phyloP scores from a whole-genome alignment of 2,329 filamentous ascomycete species.

The Capronia coronata region DNA sequence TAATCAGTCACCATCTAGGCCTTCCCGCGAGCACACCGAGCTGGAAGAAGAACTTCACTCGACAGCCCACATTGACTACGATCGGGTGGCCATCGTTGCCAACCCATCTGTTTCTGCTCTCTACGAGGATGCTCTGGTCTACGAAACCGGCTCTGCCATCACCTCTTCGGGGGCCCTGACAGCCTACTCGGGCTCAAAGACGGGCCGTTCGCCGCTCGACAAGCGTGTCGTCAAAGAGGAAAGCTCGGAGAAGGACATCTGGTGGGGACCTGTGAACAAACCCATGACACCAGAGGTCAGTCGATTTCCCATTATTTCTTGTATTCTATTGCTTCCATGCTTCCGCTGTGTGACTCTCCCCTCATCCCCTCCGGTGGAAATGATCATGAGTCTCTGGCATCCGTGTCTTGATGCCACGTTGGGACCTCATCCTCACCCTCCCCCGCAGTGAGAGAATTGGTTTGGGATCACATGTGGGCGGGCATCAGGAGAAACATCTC shows the following conservation, averaged over 20 bases:
- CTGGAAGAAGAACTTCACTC: slow-evolving; percentile 97
- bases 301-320: slow-evolving; percentile 11
- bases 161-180: slow-evolving; percentile 91
- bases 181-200: slow-evolving; percentile 97
- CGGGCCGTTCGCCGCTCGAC: slow-evolving; percentile 89
- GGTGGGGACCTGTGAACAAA: slow-evolving; percentile 99
- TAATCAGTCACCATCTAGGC: slow-evolving; percentile 39
- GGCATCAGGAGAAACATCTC: slow-evolving; percentile 2
- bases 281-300: slow-evolving; percentile 95
- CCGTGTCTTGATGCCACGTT: background rate
- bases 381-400: too few species aligned
- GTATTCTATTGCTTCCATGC: slow-evolving; percentile 18
- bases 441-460: slow-evolving; percentile 10
- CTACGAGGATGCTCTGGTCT: slow-evolving; percentile 96
- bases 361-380: background rate
- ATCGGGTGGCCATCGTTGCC: slow-evolving; percentile 92
- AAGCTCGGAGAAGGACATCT: slow-evolving; percentile 82
- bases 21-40: slow-evolving; percentile 83
- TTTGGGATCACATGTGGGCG: slow-evolving; percentile 9
- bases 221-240: slow-evolving; percentile 96
- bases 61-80: slow-evolving; percentile 97
- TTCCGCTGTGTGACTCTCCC: background rate
- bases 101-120: slow-evolving; percentile 93
- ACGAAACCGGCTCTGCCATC: slow-evolving; percentile 96
- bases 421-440: background rate